These are phyloP conservation scores for Daphne laureola DNA, from an alignment of 441 rosid genomes.

Conservation along the genomic window DNA sequence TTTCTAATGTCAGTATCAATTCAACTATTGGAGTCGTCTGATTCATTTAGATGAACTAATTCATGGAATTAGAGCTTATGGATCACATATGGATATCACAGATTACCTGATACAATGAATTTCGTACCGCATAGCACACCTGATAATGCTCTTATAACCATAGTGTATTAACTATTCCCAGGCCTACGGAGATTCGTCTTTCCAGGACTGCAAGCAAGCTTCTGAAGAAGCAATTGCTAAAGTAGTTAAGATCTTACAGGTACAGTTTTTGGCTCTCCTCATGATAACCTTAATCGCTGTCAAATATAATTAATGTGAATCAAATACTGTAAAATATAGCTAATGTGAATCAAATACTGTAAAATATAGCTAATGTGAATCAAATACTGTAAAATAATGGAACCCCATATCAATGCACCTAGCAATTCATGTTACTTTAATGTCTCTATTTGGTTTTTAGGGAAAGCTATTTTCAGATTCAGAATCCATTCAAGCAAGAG, in stretches of 20 bases:
- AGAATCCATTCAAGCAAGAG: constrained; percentile 92
- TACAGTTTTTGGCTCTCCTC: constrained; percentile 9
- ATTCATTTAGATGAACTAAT: too few relatives aligned
- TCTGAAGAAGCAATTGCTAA: constrained; percentile 85
- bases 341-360: not conserved
- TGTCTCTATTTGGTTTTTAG: constrained; percentile 32
- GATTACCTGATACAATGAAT: too few relatives aligned
- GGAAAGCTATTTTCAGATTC: constrained; percentile 83
- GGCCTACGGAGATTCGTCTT: constrained; percentile 95
- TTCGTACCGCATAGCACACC: too few relatives aligned
- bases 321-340: not conserved
- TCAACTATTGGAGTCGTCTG: too few relatives aligned
- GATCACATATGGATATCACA: too few relatives aligned
- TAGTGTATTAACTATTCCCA: constrained; percentile 16
- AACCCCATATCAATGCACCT: constrained; percentile 7
- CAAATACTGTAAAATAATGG: constrained; percentile 1
- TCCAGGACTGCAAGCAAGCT: constrained; percentile 89
- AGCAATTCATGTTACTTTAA: constrained; percentile 13
- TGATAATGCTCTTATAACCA: too few relatives aligned
- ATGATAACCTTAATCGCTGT: not conserved
- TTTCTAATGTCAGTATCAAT: too few relatives aligned
- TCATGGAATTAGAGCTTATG: too few relatives aligned
- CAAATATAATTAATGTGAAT: not conserved
- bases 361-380: not conserved
- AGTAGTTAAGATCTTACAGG: constrained; percentile 79